phyloP scores from a whole-genome alignment of 2,329 filamentous ascomycete genomes.

The Bipolaris cookei region DNA sequence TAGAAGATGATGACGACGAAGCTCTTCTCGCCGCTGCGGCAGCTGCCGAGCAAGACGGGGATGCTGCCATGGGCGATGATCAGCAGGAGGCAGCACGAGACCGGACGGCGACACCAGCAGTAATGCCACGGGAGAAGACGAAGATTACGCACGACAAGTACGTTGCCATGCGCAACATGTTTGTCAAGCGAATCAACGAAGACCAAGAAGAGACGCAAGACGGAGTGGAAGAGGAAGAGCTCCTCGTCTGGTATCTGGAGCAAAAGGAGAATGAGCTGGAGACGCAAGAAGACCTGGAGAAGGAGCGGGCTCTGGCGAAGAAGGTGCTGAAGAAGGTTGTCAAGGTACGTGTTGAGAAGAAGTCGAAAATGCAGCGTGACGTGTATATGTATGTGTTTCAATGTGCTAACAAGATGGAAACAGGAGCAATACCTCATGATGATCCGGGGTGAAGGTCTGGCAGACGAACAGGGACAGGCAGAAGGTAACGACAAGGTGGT shows the following conservation, averaged over 20 bases:
- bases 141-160: conserved; percentile 97
- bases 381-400: neutral
- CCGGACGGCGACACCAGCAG: conserved; percentile 48
- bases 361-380: neutral
- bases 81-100: conserved; percentile 46
- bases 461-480: conserved; percentile 72
- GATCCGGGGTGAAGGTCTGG: conserved; percentile 82
- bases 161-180: conserved; percentile 83
- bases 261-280: conserved; percentile 84
- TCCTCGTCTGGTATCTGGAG: conserved; percentile 90
- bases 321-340: conserved; percentile 97
- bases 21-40: conserved; percentile 61
- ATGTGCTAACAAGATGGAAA: conserved; percentile 22
- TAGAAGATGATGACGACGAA: conserved; percentile 80
- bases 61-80: conserved; percentile 40
- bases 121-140: conserved; percentile 65
- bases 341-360: conserved; percentile 67
- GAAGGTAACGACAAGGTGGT: conserved; percentile 61
- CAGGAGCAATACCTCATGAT: conserved; percentile 67
- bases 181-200: conserved; percentile 82
- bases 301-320: conserved; percentile 72
- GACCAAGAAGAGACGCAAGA: conserved; percentile 78
- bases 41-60: conserved; percentile 54
- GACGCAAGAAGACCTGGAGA: conserved; percentile 79
- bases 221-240: conserved; percentile 81